Evolutionary conservation across 192 early-diverging fungal genomes (phyloP).

Genomic region (Umbelopsis vinacea): DNA sequence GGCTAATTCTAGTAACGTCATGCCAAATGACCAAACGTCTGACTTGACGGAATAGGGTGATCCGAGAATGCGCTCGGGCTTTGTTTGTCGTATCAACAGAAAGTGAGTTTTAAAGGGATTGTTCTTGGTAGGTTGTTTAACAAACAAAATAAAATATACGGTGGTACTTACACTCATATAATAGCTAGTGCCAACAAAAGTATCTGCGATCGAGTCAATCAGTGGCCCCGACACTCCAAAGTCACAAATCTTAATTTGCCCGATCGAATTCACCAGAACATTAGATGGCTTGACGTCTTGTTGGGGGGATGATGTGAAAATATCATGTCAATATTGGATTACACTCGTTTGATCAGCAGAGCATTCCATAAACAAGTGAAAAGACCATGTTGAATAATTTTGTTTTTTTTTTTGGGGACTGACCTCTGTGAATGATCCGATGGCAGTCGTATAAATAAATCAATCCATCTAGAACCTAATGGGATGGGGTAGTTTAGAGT

Average conservation of each 20-base stretch:
- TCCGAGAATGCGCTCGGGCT: conserved; percentile 82
- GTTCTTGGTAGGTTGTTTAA: background rate
- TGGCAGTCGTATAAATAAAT: conserved; percentile 86
- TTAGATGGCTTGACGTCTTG: conserved; percentile 88
- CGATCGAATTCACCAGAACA: conserved; percentile 79
- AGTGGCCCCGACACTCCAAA: conserved; percentile 93
- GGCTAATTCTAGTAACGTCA: conserved; percentile 82
- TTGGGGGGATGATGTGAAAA: background rate
- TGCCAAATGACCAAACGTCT: conserved; percentile 84
- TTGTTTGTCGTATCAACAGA: conserved; percentile 9
- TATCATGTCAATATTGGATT: conserved; percentile 19
- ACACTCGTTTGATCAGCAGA: background rate
- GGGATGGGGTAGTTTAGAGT: conserved; percentile 9
- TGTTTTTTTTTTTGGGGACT: background rate
- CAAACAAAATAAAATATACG: background rate
- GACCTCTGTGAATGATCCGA: conserved; percentile 92
- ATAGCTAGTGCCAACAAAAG: conserved; percentile 83
- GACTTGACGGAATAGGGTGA: conserved; percentile 79
- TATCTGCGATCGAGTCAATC: conserved; percentile 81
- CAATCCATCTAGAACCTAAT: conserved; percentile 66
- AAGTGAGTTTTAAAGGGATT: background rate
- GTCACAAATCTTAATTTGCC: conserved; percentile 83
- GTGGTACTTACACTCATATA: conserved; percentile 76
- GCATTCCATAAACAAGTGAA: background rate
- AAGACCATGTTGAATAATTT: background rate